Percentiles rank a stretch among this genome's conserved stretches.
Evolutionary conservation across 345 rosid species (phyloP).

Genomic region (Hibiscus tridactylites): DNA sequence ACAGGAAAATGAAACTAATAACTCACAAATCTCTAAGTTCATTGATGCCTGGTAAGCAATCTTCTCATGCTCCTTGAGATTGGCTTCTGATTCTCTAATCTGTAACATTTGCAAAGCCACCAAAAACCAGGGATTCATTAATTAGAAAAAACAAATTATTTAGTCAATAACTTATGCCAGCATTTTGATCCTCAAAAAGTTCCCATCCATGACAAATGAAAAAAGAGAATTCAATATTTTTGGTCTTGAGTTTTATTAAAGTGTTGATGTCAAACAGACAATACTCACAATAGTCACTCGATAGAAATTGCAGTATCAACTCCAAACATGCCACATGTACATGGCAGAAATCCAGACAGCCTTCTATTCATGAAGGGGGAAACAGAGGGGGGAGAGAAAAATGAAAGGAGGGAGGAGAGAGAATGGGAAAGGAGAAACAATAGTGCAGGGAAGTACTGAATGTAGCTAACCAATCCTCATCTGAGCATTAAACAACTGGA

Average conservation of each 20-base stretch:
- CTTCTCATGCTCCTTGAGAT: constrained; percentile 66
- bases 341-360: not conserved
- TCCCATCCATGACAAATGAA: not conserved
- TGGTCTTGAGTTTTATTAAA: not conserved
- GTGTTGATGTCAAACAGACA: not conserved
- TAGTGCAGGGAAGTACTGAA: not conserved
- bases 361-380: not conserved
- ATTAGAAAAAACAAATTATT: not conserved
- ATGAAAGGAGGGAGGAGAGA: not conserved
- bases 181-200: not conserved
- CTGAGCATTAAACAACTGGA: not conserved
- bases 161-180: not conserved
- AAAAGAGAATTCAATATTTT: not conserved
- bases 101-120: constrained; percentile 20
- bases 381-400: not conserved
- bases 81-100: constrained; percentile 63
- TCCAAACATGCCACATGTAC: not conserved
- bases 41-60: constrained; percentile 49
- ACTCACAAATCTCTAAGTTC: constrained; percentile 52
- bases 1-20: not conserved
- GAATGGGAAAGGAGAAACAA: not conserved
- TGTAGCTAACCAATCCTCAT: too few relatives aligned
- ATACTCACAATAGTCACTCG: not conserved
- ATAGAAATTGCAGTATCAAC: not conserved
- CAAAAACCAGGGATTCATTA: constrained; percentile 7